A percentile compares a stretch with the other conserved stretches of the same genome.
phyloP scores from a whole-genome alignment of 139 green algal species.

The Trebouxia sp. region DNA sequence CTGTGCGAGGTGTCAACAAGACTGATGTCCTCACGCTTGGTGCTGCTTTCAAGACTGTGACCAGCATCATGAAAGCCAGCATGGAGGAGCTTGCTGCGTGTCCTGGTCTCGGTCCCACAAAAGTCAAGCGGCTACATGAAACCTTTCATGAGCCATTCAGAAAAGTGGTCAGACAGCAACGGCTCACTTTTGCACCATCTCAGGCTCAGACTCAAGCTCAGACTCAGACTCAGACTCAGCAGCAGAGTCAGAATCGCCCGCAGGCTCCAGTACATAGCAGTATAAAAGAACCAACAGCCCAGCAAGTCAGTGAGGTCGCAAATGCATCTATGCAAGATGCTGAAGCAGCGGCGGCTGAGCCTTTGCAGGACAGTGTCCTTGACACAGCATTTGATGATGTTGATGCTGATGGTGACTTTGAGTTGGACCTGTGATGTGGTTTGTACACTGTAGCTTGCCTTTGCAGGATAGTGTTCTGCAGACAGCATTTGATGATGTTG shows the following conservation, averaged over 20 bases:
- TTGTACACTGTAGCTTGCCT: no score
- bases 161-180: conserved; percentile 27
- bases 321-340: neutral
- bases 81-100: conserved; percentile 73
- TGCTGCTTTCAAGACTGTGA: conserved; percentile 45
- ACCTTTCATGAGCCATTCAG: conserved; percentile 61
- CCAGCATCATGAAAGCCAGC: conserved; percentile 51
- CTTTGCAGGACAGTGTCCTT: neutral
- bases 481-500: neutral
- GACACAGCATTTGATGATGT: neutral
- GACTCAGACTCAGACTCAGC: no score
- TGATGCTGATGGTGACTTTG: conserved; percentile 34
- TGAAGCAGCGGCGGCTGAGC: neutral
- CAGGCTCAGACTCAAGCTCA: no score
- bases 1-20: conserved; percentile 76
- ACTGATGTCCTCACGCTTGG: conserved; percentile 78
- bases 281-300: no score
- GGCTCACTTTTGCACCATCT: conserved; percentile 1
- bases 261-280: no score
- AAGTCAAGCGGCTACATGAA: conserved; percentile 73
- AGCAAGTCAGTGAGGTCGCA: neutral
- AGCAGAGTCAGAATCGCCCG: no score
- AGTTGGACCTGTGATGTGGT: neutral
- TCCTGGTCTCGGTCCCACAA: conserved; percentile 88
- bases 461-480: conserved; percentile 7